Base-by-base conservation (phyloP, 805 yeast genomes). In the Ogataea nonfermentans region DNA sequence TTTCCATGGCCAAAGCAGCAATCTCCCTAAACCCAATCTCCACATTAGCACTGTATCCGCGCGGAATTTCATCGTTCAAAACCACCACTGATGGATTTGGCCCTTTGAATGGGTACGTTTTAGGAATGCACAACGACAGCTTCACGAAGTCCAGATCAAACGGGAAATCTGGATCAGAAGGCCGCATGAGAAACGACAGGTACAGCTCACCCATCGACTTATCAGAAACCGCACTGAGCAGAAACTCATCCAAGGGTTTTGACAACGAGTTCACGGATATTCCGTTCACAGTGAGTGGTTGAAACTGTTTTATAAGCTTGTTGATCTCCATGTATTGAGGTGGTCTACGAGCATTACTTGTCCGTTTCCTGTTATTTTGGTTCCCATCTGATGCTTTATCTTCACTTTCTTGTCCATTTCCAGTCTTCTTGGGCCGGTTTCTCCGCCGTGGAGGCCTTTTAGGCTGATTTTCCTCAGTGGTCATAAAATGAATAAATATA, bases 81-180 rank as follows among this genome's bases (percentile, higher is more conserved):
- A 84, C 82, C 24, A 68, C 62, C 4, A 83, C 67, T 11, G 70
- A 61, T 1, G 88, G 85, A 12, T 55, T 45, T 3, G 61, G 56
- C 13, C 53, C 59, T n/a, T 53, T 52, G 25, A 41, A 36, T 0
- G 88, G 88, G 49, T 80, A 84, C 24, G 61, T 62, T 2, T 59
- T 52, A 0, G 91, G 87, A 3, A 84, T 65, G 26, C 68, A 59
- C 23, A 84, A 56, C 31, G 76, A 71, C 23, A 83, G 52, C 35
- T 73, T 70, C 40, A 84, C 65, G n/a, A 56, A 51, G 3, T 70
- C 71, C 22, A 84, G 58, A 38, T 80, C 87, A 52, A 69, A 83
- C 0, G 89, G 83, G 53, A 84, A 84, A 31, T 82, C 84, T 0
- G 89, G 89, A 54, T 82, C 90, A 0, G 81, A 67, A 0, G 90